Evolutionary conservation across 2,329 filamentous ascomycete species (phyloP), one percentile per base, ranked within the genome.

Genomic region (Microdochium trichocladiopsis): DNA sequence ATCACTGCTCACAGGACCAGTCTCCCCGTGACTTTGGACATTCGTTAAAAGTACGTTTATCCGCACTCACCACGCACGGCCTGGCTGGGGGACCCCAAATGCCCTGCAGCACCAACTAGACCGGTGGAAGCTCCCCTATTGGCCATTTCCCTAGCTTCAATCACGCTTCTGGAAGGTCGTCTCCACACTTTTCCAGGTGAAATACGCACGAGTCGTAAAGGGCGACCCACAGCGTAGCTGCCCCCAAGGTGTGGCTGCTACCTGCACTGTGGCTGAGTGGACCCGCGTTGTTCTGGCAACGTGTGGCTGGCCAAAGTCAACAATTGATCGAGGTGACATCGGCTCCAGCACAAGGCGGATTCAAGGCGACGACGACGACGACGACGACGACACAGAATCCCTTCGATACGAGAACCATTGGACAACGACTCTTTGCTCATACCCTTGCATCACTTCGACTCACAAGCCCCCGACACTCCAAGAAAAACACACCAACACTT

Each of bases 401-500:
- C n/a, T n/a, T n/a, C n/a, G n/a, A n/a, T n/a, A n/a, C n/a, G n/a
- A n/a, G n/a, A n/a, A n/a, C n/a, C n/a, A n/a, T n/a, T n/a, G n/a
- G n/a, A n/a, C n/a, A n/a, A n/a, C n/a, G n/a, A n/a, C n/a, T n/a
- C 5, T 16, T 8, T 37, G 33, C 33, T 37, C 14, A 37, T 16
- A 8, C 33, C 14, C 6, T 16, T 6, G 33, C 18, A 4, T 4
- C 14, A 9, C 33, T 5, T 8, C 6, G 33, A 6, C 14, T 16
- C 18, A 37, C 6, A n/a, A 37, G 18, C 25, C 21, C n/a, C n/a
- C n/a, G n/a, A n/a, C n/a, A n/a, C n/a, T n/a, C n/a, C n/a, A 18
- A 50, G 55, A 18, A 25, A 0, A 33, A 25, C 10, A 18, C 23
- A 48, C 28, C 25, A 37, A 25, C 48, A 57, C 52, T 47, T 50